Conservation (phyloP, 768 basidiomycete genomes). For the Agaricus sinodeliciosus region DNA sequence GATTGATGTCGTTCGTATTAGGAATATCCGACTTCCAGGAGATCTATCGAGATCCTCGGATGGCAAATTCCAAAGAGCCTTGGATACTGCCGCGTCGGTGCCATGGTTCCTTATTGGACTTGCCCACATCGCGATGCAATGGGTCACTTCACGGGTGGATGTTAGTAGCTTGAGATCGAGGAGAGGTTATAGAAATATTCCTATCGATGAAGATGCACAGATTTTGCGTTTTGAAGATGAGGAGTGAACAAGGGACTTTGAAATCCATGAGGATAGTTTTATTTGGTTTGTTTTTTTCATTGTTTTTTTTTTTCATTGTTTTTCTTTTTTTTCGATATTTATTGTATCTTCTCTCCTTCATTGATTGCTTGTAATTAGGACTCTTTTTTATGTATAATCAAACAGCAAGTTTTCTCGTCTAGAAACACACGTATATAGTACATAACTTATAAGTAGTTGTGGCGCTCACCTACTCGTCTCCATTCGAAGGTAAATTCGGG, state of each 20-base stretch:
- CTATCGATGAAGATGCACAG: slow-evolving; percentile 86
- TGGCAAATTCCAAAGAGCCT: slow-evolving; percentile 10
- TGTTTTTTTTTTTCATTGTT: not conserved
- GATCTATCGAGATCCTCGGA: slow-evolving; percentile 11
- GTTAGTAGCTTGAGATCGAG: slow-evolving; percentile 36
- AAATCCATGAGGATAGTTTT: too few relatives aligned
- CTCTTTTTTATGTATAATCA: not conserved
- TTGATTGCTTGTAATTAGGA: not conserved
- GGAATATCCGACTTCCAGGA: slow-evolving; percentile 75
- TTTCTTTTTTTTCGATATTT: not conserved
- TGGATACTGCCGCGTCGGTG: slow-evolving; percentile 78
- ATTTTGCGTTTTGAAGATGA: slow-evolving; percentile 83
- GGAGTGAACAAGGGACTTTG: slow-evolving; percentile 22
- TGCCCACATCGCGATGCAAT: slow-evolving; percentile 66
- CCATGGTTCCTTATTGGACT: slow-evolving; percentile 88
- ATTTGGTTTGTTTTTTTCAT: not conserved
- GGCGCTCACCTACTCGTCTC: not conserved
- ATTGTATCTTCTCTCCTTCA: not conserved
- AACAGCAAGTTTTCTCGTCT: not conserved
- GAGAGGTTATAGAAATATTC: slow-evolving; percentile 69
- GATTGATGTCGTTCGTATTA: slow-evolving; percentile 21
- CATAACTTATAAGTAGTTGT: not conserved
- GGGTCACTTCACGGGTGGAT: slow-evolving; percentile 44
- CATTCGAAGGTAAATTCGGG: too few relatives aligned
- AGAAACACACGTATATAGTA: not conserved